Evolutionary conservation across 352 stramenopile genomes (phyloP).

Genomic region (Phytopythium cucurbitacearum): DNA sequence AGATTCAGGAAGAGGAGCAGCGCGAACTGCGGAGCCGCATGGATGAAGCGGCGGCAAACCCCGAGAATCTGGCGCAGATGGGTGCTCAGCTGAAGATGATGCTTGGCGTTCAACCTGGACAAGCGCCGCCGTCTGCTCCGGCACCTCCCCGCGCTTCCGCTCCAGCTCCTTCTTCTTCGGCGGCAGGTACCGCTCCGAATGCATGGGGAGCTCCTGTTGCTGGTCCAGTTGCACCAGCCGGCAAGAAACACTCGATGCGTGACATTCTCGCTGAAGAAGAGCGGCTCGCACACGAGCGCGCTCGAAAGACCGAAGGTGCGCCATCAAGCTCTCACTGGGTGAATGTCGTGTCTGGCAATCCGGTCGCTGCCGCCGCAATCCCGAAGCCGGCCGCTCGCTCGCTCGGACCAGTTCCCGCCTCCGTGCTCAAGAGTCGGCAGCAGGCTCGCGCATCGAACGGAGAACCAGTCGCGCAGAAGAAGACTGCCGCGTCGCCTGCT

Average conservation of each 20-base stretch:
- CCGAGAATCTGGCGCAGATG: constrained; percentile 70
- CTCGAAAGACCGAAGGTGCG: constrained; percentile 35
- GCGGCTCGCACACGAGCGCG: constrained; percentile 60
- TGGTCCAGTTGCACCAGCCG: constrained; percentile 17
- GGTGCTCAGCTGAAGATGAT: constrained; percentile 87
- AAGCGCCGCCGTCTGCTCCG: constrained; percentile 3
- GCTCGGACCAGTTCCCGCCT: constrained; percentile 70
- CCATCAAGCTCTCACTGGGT: constrained; percentile 72
- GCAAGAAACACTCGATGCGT: constrained; percentile 67
- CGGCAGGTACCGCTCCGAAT: constrained; percentile 21
- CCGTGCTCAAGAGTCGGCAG: constrained; percentile 75
- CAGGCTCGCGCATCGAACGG: constrained; percentile 41
- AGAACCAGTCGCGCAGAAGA: constrained; percentile 10
- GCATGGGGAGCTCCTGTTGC: constrained; percentile 44
- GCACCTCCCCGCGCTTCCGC: constrained; percentile 8
- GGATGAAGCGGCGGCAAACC: constrained; percentile 20
- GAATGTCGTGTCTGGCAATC: constrained; percentile 78
- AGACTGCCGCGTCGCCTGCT: constrained; percentile 16
- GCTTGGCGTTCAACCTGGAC: constrained; percentile 46
- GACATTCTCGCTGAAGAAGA: constrained; percentile 84
- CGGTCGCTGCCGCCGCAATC: constrained; percentile 30
- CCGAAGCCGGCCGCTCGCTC: constrained; percentile 47
- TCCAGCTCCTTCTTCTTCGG: constrained; percentile 11
- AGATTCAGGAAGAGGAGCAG: constrained; percentile 82
- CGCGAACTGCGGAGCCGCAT: constrained; percentile 59